Base-by-base conservation (phyloP, 352 stramenopile genomes). In the Phytophthora colocasiae region DNA sequence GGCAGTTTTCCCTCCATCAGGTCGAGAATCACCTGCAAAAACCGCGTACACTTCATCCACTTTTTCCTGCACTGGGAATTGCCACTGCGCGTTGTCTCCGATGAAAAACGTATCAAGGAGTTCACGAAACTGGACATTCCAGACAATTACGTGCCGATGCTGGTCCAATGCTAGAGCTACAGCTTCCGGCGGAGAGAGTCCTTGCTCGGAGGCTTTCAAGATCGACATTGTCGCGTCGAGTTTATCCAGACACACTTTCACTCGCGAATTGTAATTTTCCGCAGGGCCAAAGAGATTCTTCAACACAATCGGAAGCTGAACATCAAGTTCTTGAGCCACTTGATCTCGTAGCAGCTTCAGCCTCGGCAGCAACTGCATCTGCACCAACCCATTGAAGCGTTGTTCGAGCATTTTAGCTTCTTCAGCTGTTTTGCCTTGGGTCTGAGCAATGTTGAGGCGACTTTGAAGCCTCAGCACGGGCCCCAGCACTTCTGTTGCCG, bases 371-470 rank as follows among this genome's bases (percentile, higher is more conserved):
- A 78, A 54, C 22, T 73, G 61, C 6, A 44, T 61, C 19, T 14
- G 49, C 10, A 73, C 45, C 22, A 78, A 47, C 15, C 62, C 71
- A 6, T 73, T 36, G 19, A 92, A 71, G 26, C 85, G 80, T 40
- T 83, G 71, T 52, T 92, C 85, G 3, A 91, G 69, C 27, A 89
- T 71, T 58, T 93, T 91, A 0, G 83, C 85, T 66, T 93, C 85
- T 34, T 93, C 85, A 5, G 85, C 83, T n/a, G 81, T 93, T 17
- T 68, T 77, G 0, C 78, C 80, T 4, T 50, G 71, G 0, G 53
- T 60, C n/a, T 85, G 78, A 1, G 85, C 83, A 0, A 78, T 69
- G 4, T 68, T 24, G 55, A 81, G 72, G 0, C 77, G 74, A n/a
- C 75, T 81, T 39, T 77, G 60, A 22, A 92, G 64, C 1, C 71